These are phyloP conservation scores for Dictyophora rubrovolvata DNA, from an alignment of 768 basidiomycete genomes.

Conservation along the genomic window DNA sequence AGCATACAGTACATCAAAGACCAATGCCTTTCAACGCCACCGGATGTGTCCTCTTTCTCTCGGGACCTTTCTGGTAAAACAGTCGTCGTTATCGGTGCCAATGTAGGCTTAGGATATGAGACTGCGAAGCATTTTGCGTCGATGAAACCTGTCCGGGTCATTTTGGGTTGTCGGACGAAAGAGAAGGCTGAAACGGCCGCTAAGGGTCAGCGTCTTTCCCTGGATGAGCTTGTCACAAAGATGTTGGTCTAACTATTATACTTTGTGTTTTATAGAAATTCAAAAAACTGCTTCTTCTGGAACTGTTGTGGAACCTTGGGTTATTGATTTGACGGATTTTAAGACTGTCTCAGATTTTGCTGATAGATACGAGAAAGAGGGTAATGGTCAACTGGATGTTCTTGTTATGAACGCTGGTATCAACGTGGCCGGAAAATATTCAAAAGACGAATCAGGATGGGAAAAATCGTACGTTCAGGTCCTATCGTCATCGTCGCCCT, in stretches of 20 bases:
- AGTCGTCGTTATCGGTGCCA: slow-evolving; percentile 11
- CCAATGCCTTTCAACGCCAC: neutral
- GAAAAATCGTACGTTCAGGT: slow-evolving; percentile 6
- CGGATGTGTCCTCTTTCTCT: neutral
- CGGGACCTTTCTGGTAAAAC: slow-evolving; percentile 1
- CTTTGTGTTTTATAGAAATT: neutral
- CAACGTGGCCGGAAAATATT: neutral
- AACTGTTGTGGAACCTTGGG: slow-evolving; percentile 6
- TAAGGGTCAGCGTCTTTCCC: neutral
- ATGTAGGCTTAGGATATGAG: slow-evolving; percentile 11
- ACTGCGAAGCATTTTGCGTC: slow-evolving; percentile 20
- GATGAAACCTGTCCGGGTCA: slow-evolving; percentile 22
- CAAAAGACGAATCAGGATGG: neutral
- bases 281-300: neutral
- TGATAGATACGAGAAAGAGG: slow-evolving; percentile 5
- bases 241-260: neutral
- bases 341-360: slow-evolving; percentile 7
- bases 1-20: neutral
- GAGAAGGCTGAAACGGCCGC: slow-evolving; percentile 17
- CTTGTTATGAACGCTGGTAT: slow-evolving; percentile 9
- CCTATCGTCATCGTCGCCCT: neutral
- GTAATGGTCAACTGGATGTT: slow-evolving; percentile 5
- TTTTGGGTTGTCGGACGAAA: slow-evolving; percentile 25
- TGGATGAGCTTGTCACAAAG: neutral
- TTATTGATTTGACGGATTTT: slow-evolving; percentile 6